phyloP scores from a whole-genome alignment of 208 protist species.

The Trypanosoma avium region DNA sequence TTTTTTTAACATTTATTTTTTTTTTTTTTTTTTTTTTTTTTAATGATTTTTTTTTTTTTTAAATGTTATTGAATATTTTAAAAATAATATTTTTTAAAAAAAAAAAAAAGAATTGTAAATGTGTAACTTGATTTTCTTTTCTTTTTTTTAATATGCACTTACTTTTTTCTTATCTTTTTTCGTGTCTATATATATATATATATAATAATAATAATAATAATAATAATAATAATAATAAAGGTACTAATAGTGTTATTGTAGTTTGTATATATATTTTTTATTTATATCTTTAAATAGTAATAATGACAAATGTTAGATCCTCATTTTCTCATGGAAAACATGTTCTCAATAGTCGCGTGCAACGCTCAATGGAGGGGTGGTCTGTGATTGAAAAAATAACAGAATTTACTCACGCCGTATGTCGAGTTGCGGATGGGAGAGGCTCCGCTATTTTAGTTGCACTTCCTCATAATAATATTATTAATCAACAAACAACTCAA shows the following conservation, averaged over 20 bases:
- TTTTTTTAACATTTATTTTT: slow-evolving; percentile 6
- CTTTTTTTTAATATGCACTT: slow-evolving; percentile 1
- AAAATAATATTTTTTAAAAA: too few species aligned
- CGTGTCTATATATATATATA: not conserved
- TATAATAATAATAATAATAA: not conserved
- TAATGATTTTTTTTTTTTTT: not conserved
- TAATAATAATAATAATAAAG: too few species aligned
- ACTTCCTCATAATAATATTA: slow-evolving; percentile 21
- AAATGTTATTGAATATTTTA: too few species aligned
- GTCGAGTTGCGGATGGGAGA: slow-evolving; percentile 55
- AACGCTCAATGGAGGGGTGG: slow-evolving; percentile 48
- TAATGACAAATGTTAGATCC: not conserved
- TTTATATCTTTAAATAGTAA: not conserved
- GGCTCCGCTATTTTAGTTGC: slow-evolving; percentile 76
- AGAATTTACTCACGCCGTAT: slow-evolving; percentile 77
- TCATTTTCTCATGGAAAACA: not conserved
- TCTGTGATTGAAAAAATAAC: slow-evolving; percentile 74
- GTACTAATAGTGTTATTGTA: too few species aligned
- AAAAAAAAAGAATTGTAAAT: too few species aligned
- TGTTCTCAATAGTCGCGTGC: slow-evolving; percentile 14
- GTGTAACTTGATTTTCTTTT: not conserved
- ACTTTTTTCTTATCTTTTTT: slow-evolving; percentile 9
- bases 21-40: slow-evolving; percentile 11
- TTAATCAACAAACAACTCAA: not conserved
- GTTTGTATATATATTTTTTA: not conserved